phyloP scores from a whole-genome alignment of 2,329 filamentous ascomycete species.

The Gyromitra esculenta region DNA sequence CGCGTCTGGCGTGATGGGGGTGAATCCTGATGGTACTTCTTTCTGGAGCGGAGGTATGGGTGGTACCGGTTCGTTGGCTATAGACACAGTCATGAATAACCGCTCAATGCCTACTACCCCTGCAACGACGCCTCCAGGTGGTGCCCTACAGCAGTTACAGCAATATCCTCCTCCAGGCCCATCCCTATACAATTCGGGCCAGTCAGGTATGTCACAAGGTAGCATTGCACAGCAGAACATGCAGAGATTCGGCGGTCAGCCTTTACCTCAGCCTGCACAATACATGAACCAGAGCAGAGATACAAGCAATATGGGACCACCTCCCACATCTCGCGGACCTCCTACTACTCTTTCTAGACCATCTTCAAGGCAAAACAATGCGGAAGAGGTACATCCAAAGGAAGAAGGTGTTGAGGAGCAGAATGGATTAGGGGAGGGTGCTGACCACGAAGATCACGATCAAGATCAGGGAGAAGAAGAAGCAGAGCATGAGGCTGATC shows the following conservation, averaged over 20 bases:
- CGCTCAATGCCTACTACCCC: slow-evolving; percentile 91
- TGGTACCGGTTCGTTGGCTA: slow-evolving; percentile 76
- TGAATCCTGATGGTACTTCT: slow-evolving; percentile 71
- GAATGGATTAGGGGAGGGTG: slow-evolving; percentile 74
- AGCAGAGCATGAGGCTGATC: slow-evolving; percentile 71
- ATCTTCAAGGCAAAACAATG: slow-evolving; percentile 57
- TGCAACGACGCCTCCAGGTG: slow-evolving; percentile 86
- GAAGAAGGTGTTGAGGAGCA: slow-evolving; percentile 68
- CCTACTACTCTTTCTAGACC: slow-evolving; percentile 65
- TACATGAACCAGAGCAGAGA: slow-evolving; percentile 71
- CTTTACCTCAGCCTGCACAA: slow-evolving; percentile 65
- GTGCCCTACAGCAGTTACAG: slow-evolving; percentile 78
- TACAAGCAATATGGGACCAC: slow-evolving; percentile 83
- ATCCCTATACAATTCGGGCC: slow-evolving; percentile 65
- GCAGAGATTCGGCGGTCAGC: slow-evolving; percentile 71
- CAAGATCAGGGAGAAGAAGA: slow-evolving; percentile 71
- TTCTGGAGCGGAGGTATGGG: slow-evolving; percentile 76
- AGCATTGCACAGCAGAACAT: slow-evolving; percentile 72
- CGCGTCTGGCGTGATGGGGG: slow-evolving; percentile 85
- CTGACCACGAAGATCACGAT: slow-evolving; percentile 69
- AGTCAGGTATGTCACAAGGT: slow-evolving; percentile 79
- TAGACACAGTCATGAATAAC: slow-evolving; percentile 81
- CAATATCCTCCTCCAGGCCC: slow-evolving; percentile 69
- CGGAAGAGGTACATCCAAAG: slow-evolving; percentile 57
- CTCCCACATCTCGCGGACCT: slow-evolving; percentile 70